phyloP scores from a whole-genome alignment of 768 basidiomycete species.

The Dentipellis fragilis region DNA sequence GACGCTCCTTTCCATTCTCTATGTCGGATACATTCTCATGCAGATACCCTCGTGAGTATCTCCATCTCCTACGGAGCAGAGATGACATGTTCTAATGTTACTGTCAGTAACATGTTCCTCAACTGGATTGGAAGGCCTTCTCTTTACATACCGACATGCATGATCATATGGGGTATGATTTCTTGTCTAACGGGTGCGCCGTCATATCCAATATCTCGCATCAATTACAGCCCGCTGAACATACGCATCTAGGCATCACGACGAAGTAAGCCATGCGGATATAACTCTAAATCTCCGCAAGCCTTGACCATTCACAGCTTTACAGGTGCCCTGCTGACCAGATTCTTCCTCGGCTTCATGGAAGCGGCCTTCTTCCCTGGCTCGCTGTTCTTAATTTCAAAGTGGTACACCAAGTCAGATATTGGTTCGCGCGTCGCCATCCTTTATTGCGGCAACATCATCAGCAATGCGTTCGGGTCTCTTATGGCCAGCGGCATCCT shows the following conservation, averaged over 20 bases:
- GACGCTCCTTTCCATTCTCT: conserved; percentile 57
- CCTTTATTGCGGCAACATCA: conserved; percentile 60
- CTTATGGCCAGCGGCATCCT: conserved; percentile 70
- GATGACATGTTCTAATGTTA: background rate
- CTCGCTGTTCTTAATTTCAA: conserved; percentile 48
- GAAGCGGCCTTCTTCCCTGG: conserved; percentile 61
- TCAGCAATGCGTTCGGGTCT: conserved; percentile 74
- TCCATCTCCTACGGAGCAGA: background rate
- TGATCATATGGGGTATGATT: conserved; percentile 61
- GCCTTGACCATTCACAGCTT: conserved; percentile 24
- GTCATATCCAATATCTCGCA: background rate
- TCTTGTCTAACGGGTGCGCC: conserved; percentile 29
- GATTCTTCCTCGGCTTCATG: conserved; percentile 59
- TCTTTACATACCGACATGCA: conserved; percentile 53
- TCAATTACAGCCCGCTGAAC: too few relatives aligned
- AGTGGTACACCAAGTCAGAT: conserved; percentile 65
- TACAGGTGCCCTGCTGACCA: conserved; percentile 45
- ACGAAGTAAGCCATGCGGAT: background rate
- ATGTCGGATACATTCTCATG: conserved; percentile 69
- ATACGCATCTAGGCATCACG: background rate
- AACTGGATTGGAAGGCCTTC: conserved; percentile 62
- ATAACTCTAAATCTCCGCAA: background rate
- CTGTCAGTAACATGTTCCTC: conserved; percentile 56
- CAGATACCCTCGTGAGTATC: conserved; percentile 61
- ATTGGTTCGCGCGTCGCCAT: conserved; percentile 58